Evolutionary conservation across 345 rosid genomes (phyloP).

Genomic region (Mangifera indica): DNA sequence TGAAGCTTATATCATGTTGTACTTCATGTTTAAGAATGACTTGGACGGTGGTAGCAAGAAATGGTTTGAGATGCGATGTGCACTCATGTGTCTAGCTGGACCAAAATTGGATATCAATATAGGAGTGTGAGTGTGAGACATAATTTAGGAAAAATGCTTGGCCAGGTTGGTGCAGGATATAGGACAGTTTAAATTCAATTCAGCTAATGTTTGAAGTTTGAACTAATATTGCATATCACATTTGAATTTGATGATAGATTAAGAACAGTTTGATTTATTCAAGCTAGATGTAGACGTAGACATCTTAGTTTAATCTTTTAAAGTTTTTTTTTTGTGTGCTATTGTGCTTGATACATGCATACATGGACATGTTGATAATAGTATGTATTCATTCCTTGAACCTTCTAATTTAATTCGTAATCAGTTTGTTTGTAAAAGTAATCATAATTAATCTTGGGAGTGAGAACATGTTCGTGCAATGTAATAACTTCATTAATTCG

Average conservation of each 20-base stretch:
- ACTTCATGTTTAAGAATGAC: too few relatives aligned
- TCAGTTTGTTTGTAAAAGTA: neutral
- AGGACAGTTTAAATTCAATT: neutral
- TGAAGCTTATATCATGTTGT: neutral
- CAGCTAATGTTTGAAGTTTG: too few relatives aligned
- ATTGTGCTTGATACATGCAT: too few relatives aligned
- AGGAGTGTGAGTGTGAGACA: neutral
- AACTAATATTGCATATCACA: neutral
- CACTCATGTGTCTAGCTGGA: neutral
- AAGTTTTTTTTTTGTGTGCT: neutral
- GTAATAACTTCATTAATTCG: neutral
- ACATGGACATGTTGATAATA: too few relatives aligned
- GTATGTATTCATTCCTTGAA: neutral
- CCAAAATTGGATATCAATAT: neutral
- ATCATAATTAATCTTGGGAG: neutral
- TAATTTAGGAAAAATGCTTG: too few relatives aligned
- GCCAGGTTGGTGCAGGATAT: neutral
- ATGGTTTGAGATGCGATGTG: neutral
- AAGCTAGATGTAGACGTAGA: neutral
- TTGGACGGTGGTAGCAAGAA: too few relatives aligned
- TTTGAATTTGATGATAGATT: conserved; percentile 1
- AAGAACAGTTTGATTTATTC: neutral
- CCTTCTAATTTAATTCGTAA: conserved; percentile 4
- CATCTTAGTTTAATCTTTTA: neutral
- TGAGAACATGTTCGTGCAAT: too few relatives aligned